Percentiles rank a stretch among this genome's conserved stretches.
These are phyloP conservation scores for Grosmannia clavigera DNA, from an alignment of 2,329 filamentous ascomycete species.

Conservation along the genomic window DNA sequence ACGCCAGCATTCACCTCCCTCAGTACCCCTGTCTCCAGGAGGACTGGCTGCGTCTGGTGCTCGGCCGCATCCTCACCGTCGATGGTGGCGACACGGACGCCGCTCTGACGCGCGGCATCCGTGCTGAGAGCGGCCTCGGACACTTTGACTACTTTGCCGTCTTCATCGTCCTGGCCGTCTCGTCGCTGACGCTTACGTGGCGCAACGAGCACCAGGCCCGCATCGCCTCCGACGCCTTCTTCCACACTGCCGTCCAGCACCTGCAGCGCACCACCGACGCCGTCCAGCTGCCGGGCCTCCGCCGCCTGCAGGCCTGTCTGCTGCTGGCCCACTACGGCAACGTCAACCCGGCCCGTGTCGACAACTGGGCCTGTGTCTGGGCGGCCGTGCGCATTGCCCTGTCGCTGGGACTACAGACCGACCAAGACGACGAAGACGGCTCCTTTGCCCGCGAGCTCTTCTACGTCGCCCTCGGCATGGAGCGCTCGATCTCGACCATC, in stretches of 20 bases:
- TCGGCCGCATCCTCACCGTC: background rate
- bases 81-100: slow-evolving; percentile 1
- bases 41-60: background rate
- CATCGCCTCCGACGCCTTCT: slow-evolving; percentile 1
- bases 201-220: background rate
- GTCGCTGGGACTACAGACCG: background rate
- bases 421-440: background rate
- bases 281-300: background rate
- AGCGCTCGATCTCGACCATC: background rate
- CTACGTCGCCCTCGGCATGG: background rate
- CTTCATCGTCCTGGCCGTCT: slow-evolving; percentile 1
- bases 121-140: background rate
- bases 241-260: background rate
- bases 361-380: background rate
- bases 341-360: background rate
- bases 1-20: background rate
- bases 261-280: background rate
- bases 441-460: background rate
- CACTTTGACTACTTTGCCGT: slow-evolving; percentile 3
- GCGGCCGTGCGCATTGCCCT: background rate
- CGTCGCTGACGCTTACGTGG: slow-evolving; percentile 1
- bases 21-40: background rate
- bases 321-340: slow-evolving; percentile 3
- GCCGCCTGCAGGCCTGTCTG: slow-evolving; percentile 1
- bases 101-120: background rate